Percentiles rank a stretch among this genome's conserved stretches.
These are phyloP conservation scores for Blastobotrys chiropterorum DNA, from an alignment of 805 yeast genomes.

Conservation along the genomic window DNA sequence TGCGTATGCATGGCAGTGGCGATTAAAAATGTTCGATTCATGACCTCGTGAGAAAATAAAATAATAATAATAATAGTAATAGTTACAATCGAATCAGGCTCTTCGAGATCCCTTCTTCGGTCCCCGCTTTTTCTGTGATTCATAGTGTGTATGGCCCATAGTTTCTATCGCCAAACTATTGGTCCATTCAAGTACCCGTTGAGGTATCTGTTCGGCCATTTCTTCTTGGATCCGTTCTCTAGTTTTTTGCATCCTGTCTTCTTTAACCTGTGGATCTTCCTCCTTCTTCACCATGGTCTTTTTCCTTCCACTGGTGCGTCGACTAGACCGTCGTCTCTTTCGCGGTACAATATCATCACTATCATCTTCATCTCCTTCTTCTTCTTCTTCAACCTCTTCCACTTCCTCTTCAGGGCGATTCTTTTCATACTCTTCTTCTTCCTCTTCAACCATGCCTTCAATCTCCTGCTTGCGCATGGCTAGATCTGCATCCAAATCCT, in stretches of 20 bases:
- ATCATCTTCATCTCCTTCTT: conserved; percentile 18
- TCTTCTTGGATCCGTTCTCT: conserved; percentile 14
- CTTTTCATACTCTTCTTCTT: conserved; percentile 5
- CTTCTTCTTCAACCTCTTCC: conserved; percentile 39
- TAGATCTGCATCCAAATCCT: conserved; percentile 19
- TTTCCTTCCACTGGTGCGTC: conserved; percentile 6
- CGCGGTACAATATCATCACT: conserved; percentile 8
- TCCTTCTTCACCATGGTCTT: neutral
- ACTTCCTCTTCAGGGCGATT: conserved; percentile 7
- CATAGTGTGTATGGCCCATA: conserved; percentile 28
- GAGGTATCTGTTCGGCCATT: conserved; percentile 11
- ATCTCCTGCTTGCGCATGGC: conserved; percentile 18
- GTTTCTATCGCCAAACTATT: conserved; percentile 19
- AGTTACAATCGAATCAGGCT: neutral
- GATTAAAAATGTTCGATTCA: neutral
- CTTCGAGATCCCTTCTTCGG: conserved; percentile 8
- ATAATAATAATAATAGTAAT: too few relatives aligned
- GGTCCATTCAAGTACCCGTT: conserved; percentile 21
- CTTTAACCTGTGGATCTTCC: conserved; percentile 5
- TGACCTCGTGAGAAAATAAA: neutral
- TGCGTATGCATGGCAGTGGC: too few relatives aligned
- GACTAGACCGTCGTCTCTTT: conserved; percentile 12
- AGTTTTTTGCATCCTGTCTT: neutral
- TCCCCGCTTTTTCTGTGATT: conserved; percentile 19
- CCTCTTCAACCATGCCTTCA: conserved; percentile 17